These are phyloP conservation scores for Ascochyta koolunga DNA, from an alignment of 2,329 filamentous ascomycete genomes.

Conservation along the genomic window DNA sequence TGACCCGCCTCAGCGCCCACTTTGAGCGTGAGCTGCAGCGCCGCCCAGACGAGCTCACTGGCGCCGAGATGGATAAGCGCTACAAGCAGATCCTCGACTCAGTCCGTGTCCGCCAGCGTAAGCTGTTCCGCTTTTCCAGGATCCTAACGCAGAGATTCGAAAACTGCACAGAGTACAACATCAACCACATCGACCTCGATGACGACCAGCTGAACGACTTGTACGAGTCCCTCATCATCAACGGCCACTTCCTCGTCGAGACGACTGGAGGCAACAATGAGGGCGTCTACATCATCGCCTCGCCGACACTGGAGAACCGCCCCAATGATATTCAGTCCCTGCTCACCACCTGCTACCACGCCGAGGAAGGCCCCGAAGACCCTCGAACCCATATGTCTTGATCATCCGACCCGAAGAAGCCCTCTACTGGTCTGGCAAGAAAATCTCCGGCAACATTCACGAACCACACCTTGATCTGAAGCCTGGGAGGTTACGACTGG, in stretches of 20 bases:
- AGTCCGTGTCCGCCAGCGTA: slow-evolving; percentile 92
- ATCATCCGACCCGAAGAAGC: slow-evolving; percentile 81
- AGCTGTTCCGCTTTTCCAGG: slow-evolving; percentile 92
- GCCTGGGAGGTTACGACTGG: slow-evolving; percentile 81
- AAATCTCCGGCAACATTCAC: slow-evolving; percentile 72
- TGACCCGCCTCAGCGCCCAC: slow-evolving; percentile 84
- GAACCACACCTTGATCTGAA: slow-evolving; percentile 86
- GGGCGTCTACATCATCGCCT: slow-evolving; percentile 83
- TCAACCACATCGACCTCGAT: slow-evolving; percentile 73
- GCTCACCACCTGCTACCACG: slow-evolving; percentile 77
- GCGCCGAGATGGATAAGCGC: slow-evolving; percentile 88
- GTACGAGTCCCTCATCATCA: slow-evolving; percentile 78
- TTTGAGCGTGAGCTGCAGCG: slow-evolving; percentile 91
- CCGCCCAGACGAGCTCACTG: slow-evolving; percentile 79
- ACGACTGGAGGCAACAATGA: slow-evolving; percentile 69
- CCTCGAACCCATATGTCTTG: slow-evolving; percentile 82
- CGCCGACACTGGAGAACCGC: slow-evolving; percentile 75
- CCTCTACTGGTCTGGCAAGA: slow-evolving; percentile 81
- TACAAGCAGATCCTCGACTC: slow-evolving; percentile 97
- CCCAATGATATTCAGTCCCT: slow-evolving; percentile 84
- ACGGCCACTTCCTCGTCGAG: slow-evolving; percentile 87
- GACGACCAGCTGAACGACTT: slow-evolving; percentile 74
- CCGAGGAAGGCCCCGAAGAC: slow-evolving; percentile 73
- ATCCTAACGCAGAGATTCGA: slow-evolving; percentile 93
- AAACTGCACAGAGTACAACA: slow-evolving; percentile 93